A percentile compares a stretch with the other conserved stretches of the same genome.
phyloP scores from a whole-genome alignment of 2,329 filamentous ascomycete species.

The Geosmithia flava region DNA sequence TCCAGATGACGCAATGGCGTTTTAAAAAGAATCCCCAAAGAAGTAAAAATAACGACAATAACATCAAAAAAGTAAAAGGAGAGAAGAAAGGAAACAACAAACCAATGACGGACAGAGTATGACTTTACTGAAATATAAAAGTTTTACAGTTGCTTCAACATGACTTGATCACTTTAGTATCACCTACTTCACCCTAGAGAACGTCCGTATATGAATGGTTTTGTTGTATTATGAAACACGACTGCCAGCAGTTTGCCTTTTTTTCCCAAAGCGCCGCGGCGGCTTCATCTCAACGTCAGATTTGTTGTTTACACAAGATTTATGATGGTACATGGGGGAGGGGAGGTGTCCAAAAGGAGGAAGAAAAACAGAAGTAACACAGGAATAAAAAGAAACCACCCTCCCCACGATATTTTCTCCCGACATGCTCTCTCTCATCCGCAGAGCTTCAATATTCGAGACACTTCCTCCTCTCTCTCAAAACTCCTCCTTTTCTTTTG shows the following conservation, averaged over 20 bases:
- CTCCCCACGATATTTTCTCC: not conserved
- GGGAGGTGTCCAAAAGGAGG: not conserved
- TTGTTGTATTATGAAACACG: conserved; percentile 4
- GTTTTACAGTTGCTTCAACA: too few species aligned
- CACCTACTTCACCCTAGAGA: too few species aligned
- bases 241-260: conserved; percentile 11
- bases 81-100: not conserved
- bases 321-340: conserved; percentile 19
- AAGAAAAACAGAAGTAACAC: not conserved
- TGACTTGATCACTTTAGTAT: too few species aligned
- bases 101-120: not conserved
- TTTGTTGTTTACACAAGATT: conserved; percentile 26
- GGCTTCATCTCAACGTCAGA: conserved; percentile 18
- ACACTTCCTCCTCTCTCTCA: not conserved
- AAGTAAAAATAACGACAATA: too few species aligned
- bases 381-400: not conserved
- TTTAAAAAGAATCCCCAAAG: not conserved
- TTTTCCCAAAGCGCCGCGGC: conserved; percentile 16
- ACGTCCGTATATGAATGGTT: not conserved
- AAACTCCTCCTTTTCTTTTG: not conserved
- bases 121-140: too few species aligned
- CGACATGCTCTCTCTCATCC: not conserved
- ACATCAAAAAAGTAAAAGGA: too few species aligned
- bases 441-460: not conserved
- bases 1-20: conserved; percentile 8